Evolutionary conservation across 2,329 filamentous ascomycete genomes (phyloP).

Genomic region (Tolypocladium tundrense): DNA sequence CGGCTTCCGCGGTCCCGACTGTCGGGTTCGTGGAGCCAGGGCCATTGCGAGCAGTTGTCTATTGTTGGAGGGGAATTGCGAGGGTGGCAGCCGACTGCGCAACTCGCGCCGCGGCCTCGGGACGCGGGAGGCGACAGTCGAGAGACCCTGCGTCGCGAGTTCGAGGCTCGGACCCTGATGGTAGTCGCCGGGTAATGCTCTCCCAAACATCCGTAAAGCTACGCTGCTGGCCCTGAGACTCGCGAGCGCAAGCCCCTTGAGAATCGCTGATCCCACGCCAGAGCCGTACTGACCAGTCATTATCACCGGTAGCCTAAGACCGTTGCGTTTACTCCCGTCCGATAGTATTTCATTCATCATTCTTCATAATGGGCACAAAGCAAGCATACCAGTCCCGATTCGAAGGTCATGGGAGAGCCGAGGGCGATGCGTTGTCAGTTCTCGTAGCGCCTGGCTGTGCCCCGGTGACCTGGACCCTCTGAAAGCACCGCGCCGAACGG

Average conservation of each 20-base stretch:
- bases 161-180: not conserved
- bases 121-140: not conserved
- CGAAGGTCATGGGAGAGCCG: not conserved
- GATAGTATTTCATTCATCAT: not conserved
- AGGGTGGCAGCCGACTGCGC: not conserved
- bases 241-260: not conserved
- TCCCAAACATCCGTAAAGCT: not conserved
- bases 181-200: not conserved
- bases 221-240: not conserved
- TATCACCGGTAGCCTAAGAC: not conserved
- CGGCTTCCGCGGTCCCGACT: not conserved
- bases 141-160: not conserved
- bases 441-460: not conserved
- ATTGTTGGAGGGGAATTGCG: not conserved
- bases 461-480: not conserved
- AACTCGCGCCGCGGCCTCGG: not conserved
- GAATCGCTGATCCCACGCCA: not conserved
- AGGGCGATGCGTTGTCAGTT: not conserved
- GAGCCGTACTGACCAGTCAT: not conserved
- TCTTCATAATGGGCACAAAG: not conserved
- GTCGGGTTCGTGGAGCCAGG: not conserved
- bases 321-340: not conserved
- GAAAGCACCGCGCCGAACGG: not conserved
- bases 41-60: not conserved
- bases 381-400: not conserved